Percentiles rank a stretch among this genome's conserved stretches.
Conservation (phyloP, 768 basidiomycete species). For the Daedaleopsis sinensis region DNA sequence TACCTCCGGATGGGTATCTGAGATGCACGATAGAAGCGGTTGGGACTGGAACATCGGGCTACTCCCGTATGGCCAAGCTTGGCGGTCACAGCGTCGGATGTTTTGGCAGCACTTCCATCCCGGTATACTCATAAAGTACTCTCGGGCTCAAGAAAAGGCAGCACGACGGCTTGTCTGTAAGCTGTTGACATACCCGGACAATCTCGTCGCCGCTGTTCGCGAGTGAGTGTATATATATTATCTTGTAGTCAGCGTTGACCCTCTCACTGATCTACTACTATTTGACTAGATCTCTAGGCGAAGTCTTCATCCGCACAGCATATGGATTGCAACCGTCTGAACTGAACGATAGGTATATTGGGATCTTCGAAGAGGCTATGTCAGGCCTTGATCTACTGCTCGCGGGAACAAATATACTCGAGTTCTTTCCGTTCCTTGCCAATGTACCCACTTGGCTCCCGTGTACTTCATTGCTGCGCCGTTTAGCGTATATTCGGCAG, state of each 20-base stretch:
- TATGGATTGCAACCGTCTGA: background rate
- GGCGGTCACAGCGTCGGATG: slow-evolving; percentile 3
- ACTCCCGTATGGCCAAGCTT: slow-evolving; percentile 5
- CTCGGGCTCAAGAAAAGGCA: background rate
- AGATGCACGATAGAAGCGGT: background rate
- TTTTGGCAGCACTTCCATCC: slow-evolving; percentile 11
- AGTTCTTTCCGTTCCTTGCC: slow-evolving; percentile 39
- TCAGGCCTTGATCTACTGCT: background rate
- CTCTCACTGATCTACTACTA: background rate
- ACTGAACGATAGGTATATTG: background rate
- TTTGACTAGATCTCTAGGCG: background rate
- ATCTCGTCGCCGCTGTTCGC: background rate
- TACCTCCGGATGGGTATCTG: background rate
- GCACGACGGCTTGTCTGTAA: background rate
- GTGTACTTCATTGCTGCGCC: slow-evolving; percentile 61
- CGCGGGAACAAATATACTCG: slow-evolving; percentile 29
- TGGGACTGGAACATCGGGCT: slow-evolving; percentile 5
- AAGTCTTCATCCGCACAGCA: background rate
- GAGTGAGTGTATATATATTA: background rate
- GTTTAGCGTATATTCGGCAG: slow-evolving; percentile 58
- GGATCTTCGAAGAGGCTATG: slow-evolving; percentile 11
- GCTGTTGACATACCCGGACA: background rate
- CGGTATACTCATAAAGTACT: background rate
- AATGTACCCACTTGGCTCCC: slow-evolving; percentile 66
- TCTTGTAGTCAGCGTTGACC: background rate